Evolutionary conservation across 2,329 filamentous ascomycete species (phyloP).

Genomic region (Ophiostoma ips): DNA sequence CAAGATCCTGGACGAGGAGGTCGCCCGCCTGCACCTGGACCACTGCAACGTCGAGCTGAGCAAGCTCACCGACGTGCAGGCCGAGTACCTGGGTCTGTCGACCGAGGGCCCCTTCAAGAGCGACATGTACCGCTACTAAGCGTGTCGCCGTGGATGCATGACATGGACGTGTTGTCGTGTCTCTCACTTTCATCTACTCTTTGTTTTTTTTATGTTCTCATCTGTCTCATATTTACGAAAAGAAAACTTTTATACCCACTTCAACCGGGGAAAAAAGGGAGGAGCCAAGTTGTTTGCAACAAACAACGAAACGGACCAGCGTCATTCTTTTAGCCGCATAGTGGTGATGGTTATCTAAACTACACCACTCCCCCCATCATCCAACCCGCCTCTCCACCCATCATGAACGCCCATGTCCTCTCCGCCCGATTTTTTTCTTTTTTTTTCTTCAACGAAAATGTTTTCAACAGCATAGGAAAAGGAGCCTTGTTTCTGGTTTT

Average conservation of each 20-base stretch:
- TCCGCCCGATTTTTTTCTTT: conserved; percentile 4
- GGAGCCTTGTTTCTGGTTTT: conserved; percentile 6
- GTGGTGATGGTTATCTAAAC: background rate
- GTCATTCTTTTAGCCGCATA: background rate
- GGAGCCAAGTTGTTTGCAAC: background rate
- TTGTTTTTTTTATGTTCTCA: conserved; percentile 3
- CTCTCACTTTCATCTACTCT: background rate
- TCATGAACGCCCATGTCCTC: background rate
- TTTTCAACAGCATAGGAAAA: conserved; percentile 20
- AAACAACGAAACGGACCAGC: background rate
- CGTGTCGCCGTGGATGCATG: background rate
- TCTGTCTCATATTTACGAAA: conserved; percentile 7
- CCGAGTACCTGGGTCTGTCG: conserved; percentile 83
- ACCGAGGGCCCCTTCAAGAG: conserved; percentile 89
- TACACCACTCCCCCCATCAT: background rate
- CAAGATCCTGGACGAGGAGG: conserved; percentile 98
- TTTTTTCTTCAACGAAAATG: conserved; percentile 15
- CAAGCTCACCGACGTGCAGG: conserved; percentile 71
- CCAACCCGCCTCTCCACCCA: background rate
- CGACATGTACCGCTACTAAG: conserved; percentile 70
- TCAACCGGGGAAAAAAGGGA: conserved; percentile 10
- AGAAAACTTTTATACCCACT: conserved; percentile 11
- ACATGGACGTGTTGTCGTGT: background rate
- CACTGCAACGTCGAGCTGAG: conserved; percentile 94
- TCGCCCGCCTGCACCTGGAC: conserved; percentile 80